Base-by-base conservation (phyloP, 2,329 filamentous ascomycete species). In the Botrytis medusae region DNA sequence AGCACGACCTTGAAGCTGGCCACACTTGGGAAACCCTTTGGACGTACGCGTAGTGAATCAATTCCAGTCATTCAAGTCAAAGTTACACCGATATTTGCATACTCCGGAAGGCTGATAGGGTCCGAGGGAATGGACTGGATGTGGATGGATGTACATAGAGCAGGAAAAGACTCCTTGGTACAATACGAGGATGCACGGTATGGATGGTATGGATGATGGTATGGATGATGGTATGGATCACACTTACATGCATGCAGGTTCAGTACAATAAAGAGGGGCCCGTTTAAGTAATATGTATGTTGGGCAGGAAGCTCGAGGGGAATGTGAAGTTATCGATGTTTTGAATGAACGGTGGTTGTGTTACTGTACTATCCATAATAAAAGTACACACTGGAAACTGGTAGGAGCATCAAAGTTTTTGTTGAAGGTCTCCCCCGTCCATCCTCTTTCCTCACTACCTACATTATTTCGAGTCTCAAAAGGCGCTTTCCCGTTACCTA, bases 241-340 rank as follows among this genome's bases (percentile, higher is more conserved):
- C 70, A 59, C 46, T 60, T 67, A 16, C 29, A 72, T 72, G 70
- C 70, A 72, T 72, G 61, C 65, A 72, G 70, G 48, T 67, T 72
- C 61, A n/a, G 37, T 59, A 59, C 51, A 54, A 67, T 42, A 67
- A 51, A 67, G 70, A 67, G 61, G 70, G 59, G 69, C 69, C 48
- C 46, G 22, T 54, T 29, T 51, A 54, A 54, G 63, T 65, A 9
- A 68, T 67, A 57, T 54, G 48, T 57, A 57, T 54, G 48, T 57
- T 65, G 44, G 70, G 70, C 61, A 67, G 48, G 34, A 67, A 72
- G 44, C 14, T 62, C 37, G 54, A 37, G 40, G 32, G 40, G 16
- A 16, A 40, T 71, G 20, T 57, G 70, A 67, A 22, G 48, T 29
- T 67, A 46, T 67, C 37, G 70, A 72, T 59, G 61, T 32, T 51